A percentile compares a stretch with the other conserved stretches of the same genome.
Conservation (phyloP, 768 basidiomycete species). For the Cystofilobasidium bisporidii region DNA sequence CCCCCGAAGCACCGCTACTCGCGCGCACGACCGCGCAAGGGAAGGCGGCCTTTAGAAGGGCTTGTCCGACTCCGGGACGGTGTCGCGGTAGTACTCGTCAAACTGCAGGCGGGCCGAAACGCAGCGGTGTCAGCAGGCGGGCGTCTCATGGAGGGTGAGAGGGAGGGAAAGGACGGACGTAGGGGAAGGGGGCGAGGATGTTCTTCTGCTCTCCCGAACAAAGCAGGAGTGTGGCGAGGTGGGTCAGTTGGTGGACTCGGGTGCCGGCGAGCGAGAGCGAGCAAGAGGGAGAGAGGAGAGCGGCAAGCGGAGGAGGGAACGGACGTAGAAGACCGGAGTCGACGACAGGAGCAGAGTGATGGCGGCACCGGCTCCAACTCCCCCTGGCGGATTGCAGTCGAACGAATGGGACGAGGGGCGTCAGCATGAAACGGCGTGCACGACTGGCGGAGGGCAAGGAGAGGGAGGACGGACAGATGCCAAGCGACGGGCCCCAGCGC, state of each 20-base stretch:
- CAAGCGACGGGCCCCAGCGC: slow-evolving; percentile 14
- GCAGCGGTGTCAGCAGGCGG: neutral
- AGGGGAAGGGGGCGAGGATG: slow-evolving; percentile 1
- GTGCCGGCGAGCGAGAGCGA: neutral
- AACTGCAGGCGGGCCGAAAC: slow-evolving; percentile 1
- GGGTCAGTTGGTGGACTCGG: neutral
- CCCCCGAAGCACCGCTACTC: no score
- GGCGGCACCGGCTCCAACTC: slow-evolving; percentile 12
- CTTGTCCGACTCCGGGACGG: slow-evolving; percentile 27
- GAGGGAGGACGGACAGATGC: neutral
- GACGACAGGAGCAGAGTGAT: slow-evolving; percentile 25
- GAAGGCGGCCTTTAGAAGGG: slow-evolving; percentile 19
- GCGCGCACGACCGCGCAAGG: no score
- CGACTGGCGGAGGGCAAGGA: neutral
- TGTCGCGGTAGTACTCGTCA: slow-evolving; percentile 24
- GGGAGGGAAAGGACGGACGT: neutral
- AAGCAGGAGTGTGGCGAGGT: neutral
- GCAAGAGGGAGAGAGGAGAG: neutral
- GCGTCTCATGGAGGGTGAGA: neutral
- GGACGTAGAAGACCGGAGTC: slow-evolving; percentile 27
- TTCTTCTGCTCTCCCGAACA: slow-evolving; percentile 7
- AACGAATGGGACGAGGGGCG: neutral
- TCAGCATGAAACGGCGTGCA: neutral
- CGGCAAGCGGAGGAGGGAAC: neutral
- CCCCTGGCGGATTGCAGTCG: slow-evolving; percentile 1